These are phyloP conservation scores for Spathaspora boniae DNA, from an alignment of 805 yeast genomes.

Conservation along the genomic window DNA sequence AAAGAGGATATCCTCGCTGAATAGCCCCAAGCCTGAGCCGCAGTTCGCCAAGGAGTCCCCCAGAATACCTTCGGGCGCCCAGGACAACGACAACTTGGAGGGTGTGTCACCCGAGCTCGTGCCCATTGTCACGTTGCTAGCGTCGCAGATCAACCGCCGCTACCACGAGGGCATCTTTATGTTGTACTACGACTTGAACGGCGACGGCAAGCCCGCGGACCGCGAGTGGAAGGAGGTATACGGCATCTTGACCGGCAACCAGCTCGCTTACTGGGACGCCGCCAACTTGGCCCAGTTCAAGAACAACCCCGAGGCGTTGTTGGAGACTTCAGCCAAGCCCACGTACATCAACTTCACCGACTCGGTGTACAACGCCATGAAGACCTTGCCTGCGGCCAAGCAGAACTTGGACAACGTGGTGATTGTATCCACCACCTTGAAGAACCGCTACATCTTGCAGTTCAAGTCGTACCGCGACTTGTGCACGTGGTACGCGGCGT, in stretches of 20 bases:
- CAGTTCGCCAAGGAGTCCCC: slow-evolving; percentile 6
- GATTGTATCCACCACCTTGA: slow-evolving; percentile 88
- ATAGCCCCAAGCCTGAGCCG: background rate
- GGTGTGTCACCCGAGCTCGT: slow-evolving; percentile 47
- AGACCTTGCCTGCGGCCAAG: slow-evolving; percentile 60
- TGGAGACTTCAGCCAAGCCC: slow-evolving; percentile 68
- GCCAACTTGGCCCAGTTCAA: slow-evolving; percentile 53
- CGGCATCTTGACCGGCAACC: slow-evolving; percentile 87
- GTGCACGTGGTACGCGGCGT: slow-evolving; percentile 76
- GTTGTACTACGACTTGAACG: slow-evolving; percentile 67
- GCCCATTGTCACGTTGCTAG: slow-evolving; percentile 70
- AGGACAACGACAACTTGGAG: slow-evolving; percentile 14
- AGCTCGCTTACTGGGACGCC: slow-evolving; percentile 90
- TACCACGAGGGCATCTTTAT: slow-evolving; percentile 75
- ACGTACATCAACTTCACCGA: slow-evolving; percentile 88
- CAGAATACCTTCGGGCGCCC: slow-evolving; percentile 9
- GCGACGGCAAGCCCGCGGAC: slow-evolving; percentile 83
- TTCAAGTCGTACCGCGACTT: slow-evolving; percentile 63
- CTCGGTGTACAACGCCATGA: slow-evolving; percentile 75
- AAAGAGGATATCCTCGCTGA: slow-evolving; percentile 18
- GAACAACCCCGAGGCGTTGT: slow-evolving; percentile 50
- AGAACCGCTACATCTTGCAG: slow-evolving; percentile 82
- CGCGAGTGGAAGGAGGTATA: slow-evolving; percentile 91
- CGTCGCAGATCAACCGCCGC: slow-evolving; percentile 72
- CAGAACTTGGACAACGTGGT: slow-evolving; percentile 69